A percentile compares a stretch with the other conserved stretches of the same genome.
Evolutionary conservation across 805 yeast genomes (phyloP).

Genomic region (Pachysolen tannophilus): DNA sequence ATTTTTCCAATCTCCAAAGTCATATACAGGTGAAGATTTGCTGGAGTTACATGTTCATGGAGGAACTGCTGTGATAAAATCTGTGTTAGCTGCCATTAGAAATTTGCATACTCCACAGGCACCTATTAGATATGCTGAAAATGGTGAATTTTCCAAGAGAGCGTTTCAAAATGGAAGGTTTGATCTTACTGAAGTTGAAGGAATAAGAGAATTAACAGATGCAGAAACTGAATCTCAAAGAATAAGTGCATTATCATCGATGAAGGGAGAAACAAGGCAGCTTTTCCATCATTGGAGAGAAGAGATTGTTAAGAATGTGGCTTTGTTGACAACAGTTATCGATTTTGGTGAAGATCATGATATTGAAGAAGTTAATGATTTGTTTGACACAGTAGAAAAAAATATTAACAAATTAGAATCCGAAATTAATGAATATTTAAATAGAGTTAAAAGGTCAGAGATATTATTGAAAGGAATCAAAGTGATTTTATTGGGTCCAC

Average conservation of each 20-base stretch:
- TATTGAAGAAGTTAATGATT: constrained; percentile 49
- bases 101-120: constrained; percentile 36
- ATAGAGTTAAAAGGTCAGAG: constrained; percentile 47
- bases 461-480: constrained; percentile 66
- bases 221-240: constrained; percentile 93
- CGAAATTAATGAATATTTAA: constrained; percentile 37
- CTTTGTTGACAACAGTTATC: constrained; percentile 76
- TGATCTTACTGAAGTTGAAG: constrained; percentile 88
- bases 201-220: constrained; percentile 78
- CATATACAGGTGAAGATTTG: constrained; percentile 90
- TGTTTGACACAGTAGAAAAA: constrained; percentile 41
- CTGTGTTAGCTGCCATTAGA: constrained; percentile 58
- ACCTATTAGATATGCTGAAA: constrained; percentile 73
- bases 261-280: constrained; percentile 57
- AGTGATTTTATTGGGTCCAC: constrained; percentile 76
- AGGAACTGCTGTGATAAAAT: constrained; percentile 73
- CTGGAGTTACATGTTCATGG: constrained; percentile 93
- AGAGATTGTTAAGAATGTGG: constrained; percentile 55
- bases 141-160: constrained; percentile 85
- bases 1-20: constrained; percentile 61
- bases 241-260: constrained; percentile 60
- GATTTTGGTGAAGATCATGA: constrained; percentile 96
- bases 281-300: constrained; percentile 62
- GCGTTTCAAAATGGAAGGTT: constrained; percentile 80
- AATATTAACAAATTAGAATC: constrained; percentile 32